Conservation (phyloP, 192 early-diverging fungal genomes). For the Haplosporangium gracile region DNA sequence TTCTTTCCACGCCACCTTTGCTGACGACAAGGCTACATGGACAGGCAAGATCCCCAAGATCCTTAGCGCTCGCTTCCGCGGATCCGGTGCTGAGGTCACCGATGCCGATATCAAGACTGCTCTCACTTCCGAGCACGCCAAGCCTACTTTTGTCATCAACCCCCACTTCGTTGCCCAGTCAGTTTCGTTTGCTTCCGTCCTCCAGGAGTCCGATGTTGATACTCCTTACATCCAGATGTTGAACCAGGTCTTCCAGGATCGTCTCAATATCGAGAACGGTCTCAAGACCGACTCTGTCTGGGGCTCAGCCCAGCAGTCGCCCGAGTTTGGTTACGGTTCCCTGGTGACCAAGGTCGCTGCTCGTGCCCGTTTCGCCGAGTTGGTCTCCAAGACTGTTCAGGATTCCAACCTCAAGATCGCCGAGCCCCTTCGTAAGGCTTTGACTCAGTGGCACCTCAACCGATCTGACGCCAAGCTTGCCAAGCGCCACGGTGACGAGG, state of each 20-base stretch:
- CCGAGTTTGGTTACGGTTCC: constrained; percentile 91
- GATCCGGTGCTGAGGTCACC: constrained; percentile 35
- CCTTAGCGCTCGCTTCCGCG: constrained; percentile 64
- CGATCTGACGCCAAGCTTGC: constrained; percentile 68
- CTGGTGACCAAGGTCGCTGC: constrained; percentile 76
- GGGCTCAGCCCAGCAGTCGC: constrained; percentile 73
- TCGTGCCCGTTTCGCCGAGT: constrained; percentile 74
- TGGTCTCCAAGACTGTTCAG: constrained; percentile 70
- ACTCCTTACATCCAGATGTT: constrained; percentile 88
- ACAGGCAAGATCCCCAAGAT: constrained; percentile 56
- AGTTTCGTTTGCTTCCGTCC: not conserved
- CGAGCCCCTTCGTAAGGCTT: constrained; percentile 66
- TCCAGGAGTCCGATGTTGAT: constrained; percentile 64
- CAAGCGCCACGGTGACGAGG: constrained; percentile 62
- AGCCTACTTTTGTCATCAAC: constrained; percentile 43
- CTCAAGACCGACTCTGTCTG: constrained; percentile 78
- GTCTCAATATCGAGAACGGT: constrained; percentile 86
- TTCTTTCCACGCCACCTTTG: constrained; percentile 67
- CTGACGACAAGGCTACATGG: constrained; percentile 53
- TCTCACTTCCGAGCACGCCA: constrained; percentile 22
- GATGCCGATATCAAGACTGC: constrained; percentile 22
- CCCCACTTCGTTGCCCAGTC: constrained; percentile 31
- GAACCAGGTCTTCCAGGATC: constrained; percentile 80
- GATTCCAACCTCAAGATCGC: constrained; percentile 64
- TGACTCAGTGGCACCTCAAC: constrained; percentile 78